Evolutionary conservation across 2,329 filamentous ascomycete species (phyloP).

Genomic region (Basipetospora chlamydospora): DNA sequence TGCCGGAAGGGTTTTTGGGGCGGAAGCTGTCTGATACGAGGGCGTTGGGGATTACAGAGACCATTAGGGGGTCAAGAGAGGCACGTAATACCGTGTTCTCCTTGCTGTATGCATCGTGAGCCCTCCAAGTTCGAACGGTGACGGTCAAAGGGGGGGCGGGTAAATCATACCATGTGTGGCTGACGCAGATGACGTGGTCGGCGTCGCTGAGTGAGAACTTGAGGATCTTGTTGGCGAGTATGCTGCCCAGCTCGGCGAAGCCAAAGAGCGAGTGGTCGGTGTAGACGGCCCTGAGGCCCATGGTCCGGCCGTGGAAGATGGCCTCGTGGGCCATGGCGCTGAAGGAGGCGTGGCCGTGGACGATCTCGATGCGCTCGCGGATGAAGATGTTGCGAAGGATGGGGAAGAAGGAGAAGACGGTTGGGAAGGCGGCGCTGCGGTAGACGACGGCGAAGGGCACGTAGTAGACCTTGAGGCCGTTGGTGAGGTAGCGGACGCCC

Average conservation of each 20-base stretch:
- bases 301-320: constrained; percentile 85
- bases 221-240: constrained; percentile 89
- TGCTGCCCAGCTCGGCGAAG: constrained; percentile 90
- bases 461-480: constrained; percentile 96
- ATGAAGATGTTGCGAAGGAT: constrained; percentile 95
- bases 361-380: constrained; percentile 87
- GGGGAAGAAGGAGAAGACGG: constrained; percentile 96
- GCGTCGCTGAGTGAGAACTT: constrained; percentile 96
- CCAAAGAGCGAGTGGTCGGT: constrained; percentile 96
- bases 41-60: constrained; percentile 89
- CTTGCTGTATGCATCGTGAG: constrained; percentile 45
- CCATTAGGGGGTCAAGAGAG: constrained; percentile 88
- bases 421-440: constrained; percentile 83
- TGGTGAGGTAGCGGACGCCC: constrained; percentile 88
- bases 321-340: constrained; percentile 91
- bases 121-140: background rate
- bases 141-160: background rate
- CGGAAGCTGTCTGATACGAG: constrained; percentile 94
- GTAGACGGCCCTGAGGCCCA: constrained; percentile 91
- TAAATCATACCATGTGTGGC: constrained; percentile 70
- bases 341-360: constrained; percentile 90
- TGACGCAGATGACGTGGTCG: constrained; percentile 96
- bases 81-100: constrained; percentile 94
- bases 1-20: constrained; percentile 32
- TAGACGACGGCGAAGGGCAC: constrained; percentile 94